Percentiles rank a stretch among this genome's conserved stretches.
These are phyloP conservation scores for Iris pallida DNA, from an alignment of 116 monocot species.

Conservation along the genomic window DNA sequence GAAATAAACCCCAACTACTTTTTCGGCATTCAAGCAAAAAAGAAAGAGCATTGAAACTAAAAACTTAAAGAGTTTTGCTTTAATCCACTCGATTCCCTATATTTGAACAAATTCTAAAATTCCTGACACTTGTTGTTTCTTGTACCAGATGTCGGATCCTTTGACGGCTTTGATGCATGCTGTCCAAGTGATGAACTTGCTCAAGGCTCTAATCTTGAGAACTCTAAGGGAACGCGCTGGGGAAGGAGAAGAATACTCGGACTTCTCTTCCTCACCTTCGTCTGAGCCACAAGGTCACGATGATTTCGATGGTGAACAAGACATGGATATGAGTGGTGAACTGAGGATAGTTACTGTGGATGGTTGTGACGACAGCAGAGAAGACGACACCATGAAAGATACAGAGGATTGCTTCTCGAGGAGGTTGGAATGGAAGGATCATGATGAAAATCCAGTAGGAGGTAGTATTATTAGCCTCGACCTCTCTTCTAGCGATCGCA, in stretches of 20 bases:
- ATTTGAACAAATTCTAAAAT: no score
- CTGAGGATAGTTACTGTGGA: neutral
- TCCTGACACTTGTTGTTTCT: no score
- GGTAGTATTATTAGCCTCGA: neutral
- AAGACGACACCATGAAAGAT: neutral
- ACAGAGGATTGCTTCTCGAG: constrained; percentile 10
- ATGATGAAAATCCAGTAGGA: constrained; percentile 1
- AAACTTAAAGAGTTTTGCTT: no score
- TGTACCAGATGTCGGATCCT: constrained; percentile 89
- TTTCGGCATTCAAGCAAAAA: no score
- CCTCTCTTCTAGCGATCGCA: neutral
- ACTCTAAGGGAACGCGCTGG: constrained; percentile 59
- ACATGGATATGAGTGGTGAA: constrained; percentile 1
- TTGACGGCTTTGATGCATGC: constrained; percentile 97
- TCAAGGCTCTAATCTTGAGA: constrained; percentile 81
- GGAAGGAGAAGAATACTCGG: constrained; percentile 23
- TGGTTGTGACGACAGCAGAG: neutral
- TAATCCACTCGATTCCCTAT: no score
- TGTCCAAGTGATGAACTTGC: constrained; percentile 98
- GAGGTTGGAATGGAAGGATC: neutral
- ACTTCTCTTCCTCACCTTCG: constrained; percentile 40
- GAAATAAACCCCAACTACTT: no score
- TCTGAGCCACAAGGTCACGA: constrained; percentile 1
- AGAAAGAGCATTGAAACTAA: no score
- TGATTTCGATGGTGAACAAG: constrained; percentile 2